Base-by-base conservation (phyloP, 1,139 yeast species). In the Saccharomyces hybrid region DNA sequence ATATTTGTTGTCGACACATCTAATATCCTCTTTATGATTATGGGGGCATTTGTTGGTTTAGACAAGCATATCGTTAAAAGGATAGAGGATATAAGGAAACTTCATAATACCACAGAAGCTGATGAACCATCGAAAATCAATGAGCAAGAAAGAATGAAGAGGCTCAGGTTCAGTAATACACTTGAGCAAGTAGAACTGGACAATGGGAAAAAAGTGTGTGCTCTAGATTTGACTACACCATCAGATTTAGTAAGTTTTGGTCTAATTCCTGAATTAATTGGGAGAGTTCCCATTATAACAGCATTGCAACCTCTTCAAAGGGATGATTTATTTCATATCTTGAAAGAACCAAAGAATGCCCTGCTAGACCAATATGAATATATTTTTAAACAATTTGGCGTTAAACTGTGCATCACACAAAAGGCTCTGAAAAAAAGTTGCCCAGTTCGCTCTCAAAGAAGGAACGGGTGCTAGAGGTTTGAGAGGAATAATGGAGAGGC, bases 401-500 rank as follows among this genome's bases (percentile, higher is more conserved):
- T 78, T 4, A 70, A 73, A 41, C 64, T 80, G 24, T 74, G 74
- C 12, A 71, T 80, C 28, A 79, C 83, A 0, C 67, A 67, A 9
- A 71, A 71, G 9, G 83, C 83, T 0, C 63, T 79, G 12, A 59
- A 65, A n/a, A n/a, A 70, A 66, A 50, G 74, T 80, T 16, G 80
- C 83, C 0, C 68, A 69, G 34, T 61, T 75, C 27, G 79, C 83
- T 0, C 59, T 77, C 48, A 66, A 67, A 41, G 79, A 76, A 58
- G 80, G 81, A 2, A 79, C 82, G 0, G 84, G 84, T 26, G 84
- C 83, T 0, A 71, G 84, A 60, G 83, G 83, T 0, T 62, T 80
- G 46, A 69, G 81, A 57, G 76, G 79, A 2, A 75, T 79, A 9
- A 70, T 80, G 74, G 83, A 79, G 55, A 71, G 78, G 50, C 58